phyloP scores from a whole-genome alignment of 805 yeast genomes.

The Ogataea degrootiae region DNA sequence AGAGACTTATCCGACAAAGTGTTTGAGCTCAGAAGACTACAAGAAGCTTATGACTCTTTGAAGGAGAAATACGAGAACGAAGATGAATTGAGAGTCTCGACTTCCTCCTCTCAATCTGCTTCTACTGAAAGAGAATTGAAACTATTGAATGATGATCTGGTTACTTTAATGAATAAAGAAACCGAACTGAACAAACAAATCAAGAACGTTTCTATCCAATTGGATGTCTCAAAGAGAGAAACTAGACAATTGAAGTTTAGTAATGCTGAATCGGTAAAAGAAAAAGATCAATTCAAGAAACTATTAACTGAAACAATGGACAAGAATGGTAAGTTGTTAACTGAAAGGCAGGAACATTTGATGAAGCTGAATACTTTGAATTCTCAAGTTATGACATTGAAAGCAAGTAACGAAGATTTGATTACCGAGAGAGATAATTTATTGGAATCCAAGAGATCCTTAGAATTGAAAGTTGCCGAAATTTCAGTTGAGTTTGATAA shows the following conservation, averaged over 20 bases:
- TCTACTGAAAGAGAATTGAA: slow-evolving; percentile 47
- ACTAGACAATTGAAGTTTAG: slow-evolving; percentile 36
- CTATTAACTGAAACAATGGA: slow-evolving; percentile 36
- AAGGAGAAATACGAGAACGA: slow-evolving; percentile 48
- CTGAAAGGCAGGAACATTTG: slow-evolving; percentile 42
- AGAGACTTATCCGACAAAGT: slow-evolving; percentile 52
- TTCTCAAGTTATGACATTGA: slow-evolving; percentile 52
- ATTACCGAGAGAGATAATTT: slow-evolving; percentile 59
- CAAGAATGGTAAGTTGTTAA: slow-evolving; percentile 37
- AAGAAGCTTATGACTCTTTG: slow-evolving; percentile 44
- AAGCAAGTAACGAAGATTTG: slow-evolving; percentile 56
- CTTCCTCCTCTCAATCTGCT: slow-evolving; percentile 24
- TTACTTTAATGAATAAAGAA: slow-evolving; percentile 55
- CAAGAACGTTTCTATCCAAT: slow-evolving; percentile 55
- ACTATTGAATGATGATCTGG: slow-evolving; percentile 47
- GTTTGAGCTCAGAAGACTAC: slow-evolving; percentile 47
- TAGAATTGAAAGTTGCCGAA: slow-evolving; percentile 41
- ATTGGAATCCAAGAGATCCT: slow-evolving; percentile 41
- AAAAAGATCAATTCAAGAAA: slow-evolving; percentile 38
- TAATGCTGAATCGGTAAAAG: slow-evolving; percentile 35
- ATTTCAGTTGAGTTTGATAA: slow-evolving; percentile 36
- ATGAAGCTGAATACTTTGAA: slow-evolving; percentile 40
- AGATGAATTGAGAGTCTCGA: slow-evolving; percentile 31
- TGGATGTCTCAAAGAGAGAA: slow-evolving; percentile 49
- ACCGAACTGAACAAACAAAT: slow-evolving; percentile 60